These are phyloP conservation scores for Hemileia vastatrix DNA, from an alignment of 1,284 basidiomycete genomes.

Conservation along the genomic window DNA sequence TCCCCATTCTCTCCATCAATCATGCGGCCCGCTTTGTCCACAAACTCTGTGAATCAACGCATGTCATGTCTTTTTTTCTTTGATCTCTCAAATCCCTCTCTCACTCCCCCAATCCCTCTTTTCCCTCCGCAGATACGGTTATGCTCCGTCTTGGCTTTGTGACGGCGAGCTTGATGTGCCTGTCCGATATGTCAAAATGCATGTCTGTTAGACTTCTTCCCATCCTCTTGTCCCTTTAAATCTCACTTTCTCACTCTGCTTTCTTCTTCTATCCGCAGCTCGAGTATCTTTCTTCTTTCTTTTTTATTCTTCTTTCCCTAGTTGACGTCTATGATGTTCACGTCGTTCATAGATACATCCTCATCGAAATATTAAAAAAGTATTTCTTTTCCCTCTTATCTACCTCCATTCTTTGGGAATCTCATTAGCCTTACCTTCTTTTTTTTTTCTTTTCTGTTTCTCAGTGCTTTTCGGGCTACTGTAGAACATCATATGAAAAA, in stretches of 20 bases:
- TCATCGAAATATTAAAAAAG: slow-evolving; percentile 21
- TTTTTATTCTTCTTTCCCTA: background rate
- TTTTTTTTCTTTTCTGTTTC: background rate
- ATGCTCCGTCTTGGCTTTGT: slow-evolving; percentile 13
- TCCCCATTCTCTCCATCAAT: slow-evolving; percentile 3
- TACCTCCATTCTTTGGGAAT: no score
- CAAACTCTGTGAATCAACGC: slow-evolving; percentile 19
- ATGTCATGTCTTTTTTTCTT: background rate
- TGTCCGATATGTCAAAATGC: slow-evolving; percentile 18
- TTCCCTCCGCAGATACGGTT: slow-evolving; percentile 4
- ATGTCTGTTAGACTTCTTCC: slow-evolving; percentile 2
- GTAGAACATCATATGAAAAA: slow-evolving; percentile 16
- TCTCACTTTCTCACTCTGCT: background rate
- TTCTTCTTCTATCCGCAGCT: slow-evolving; percentile 4
- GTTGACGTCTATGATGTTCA: background rate
- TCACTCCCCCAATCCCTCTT: background rate
- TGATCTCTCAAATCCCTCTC: background rate
- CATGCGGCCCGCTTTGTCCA: slow-evolving; percentile 2
- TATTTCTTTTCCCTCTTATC: background rate
- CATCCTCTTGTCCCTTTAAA: background rate
- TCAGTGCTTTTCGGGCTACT: slow-evolving; percentile 18
- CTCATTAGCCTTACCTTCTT: background rate
- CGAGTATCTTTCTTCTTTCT: slow-evolving; percentile 6
- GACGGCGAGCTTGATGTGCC: slow-evolving; percentile 8
- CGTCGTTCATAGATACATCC: slow-evolving; percentile 9